Evolutionary conservation across 139 green algal genomes (phyloP), one percentile per base, ranked within the genome.

Genomic region (Monoraphidium neglectum): DNA sequence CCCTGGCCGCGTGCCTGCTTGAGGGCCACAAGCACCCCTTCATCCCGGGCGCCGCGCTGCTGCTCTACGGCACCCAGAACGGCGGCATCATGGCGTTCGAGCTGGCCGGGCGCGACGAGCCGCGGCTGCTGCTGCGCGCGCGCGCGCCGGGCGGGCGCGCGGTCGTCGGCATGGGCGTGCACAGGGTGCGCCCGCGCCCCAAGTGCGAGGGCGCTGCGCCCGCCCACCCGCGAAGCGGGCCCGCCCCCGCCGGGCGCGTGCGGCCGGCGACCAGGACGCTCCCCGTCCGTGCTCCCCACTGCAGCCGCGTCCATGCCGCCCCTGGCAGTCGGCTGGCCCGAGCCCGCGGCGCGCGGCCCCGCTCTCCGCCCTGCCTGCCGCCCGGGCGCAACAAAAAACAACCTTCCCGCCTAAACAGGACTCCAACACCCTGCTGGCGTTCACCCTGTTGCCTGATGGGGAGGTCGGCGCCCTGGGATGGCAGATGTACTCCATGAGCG

Each of bases 111-210:
- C 67, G 51, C 38, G 16, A 35, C 3, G 74, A 78, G 51, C 77
- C 77, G 21, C n/a, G 24, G 0, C 40, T 68, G 33, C 4, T 84
- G 40, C 13, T 73, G 10, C 70, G 67, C 28, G 47, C 56, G 2
- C 56, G 65, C 1, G 61, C 66, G 64, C 74, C 63, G n/a, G 62
- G 40, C 37, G 64, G 69, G 24, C 24, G 35, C 37, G 51, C 82
- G 8, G 43, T 80, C 21, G 21, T 87, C 4, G 82, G 82, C 3
- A 35, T 87, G 61, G 82, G 82, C 12, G 3, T 79, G 23, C 64
- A 64, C 38, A 43, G 72, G 81, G 81, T 86, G 54, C 1, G 72
- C 49, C 26, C 23, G 38, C n/a, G n/a, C n/a, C n/a, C n/a, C n/a
- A n/a, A n/a, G n/a, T n/a, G n/a, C n/a, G n/a, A n/a, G n/a, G n/a